A percentile compares a stretch with the other conserved stretches of the same genome.
phyloP scores from a whole-genome alignment of 306 rosid genomes.

The Vicia faba region DNA sequence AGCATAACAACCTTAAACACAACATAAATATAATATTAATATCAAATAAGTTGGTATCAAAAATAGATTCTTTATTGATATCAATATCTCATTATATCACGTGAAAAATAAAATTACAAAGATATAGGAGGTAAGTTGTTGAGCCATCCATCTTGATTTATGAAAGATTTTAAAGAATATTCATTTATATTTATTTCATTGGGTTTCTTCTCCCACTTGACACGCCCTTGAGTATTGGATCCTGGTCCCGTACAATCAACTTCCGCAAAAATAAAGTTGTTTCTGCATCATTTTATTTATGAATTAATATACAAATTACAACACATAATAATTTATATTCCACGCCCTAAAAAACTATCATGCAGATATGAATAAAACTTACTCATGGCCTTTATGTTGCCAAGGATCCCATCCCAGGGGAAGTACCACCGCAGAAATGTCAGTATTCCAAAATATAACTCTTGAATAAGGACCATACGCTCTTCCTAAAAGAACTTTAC shows the following conservation, averaged over 20 bases:
- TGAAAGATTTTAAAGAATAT: neutral
- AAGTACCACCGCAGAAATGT: neutral
- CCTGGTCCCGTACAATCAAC: neutral
- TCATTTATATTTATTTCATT: neutral
- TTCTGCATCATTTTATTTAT: neutral
- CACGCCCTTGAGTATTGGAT: neutral
- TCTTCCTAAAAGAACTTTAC: neutral
- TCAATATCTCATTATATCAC: too few relatives aligned
- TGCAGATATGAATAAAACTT: neutral
- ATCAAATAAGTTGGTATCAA: too few relatives aligned
- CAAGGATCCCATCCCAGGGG: neutral
- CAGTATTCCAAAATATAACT: neutral
- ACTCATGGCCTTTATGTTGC: neutral
- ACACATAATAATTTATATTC: neutral
- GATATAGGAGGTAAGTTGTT: neutral
- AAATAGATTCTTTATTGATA: too few relatives aligned
- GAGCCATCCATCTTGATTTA: constrained; percentile 3
- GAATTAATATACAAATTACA: neutral
- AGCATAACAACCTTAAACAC: too few relatives aligned
- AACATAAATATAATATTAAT: too few relatives aligned
- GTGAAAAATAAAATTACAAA: neutral
- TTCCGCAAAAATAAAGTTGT: neutral
- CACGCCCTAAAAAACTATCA: too few relatives aligned
- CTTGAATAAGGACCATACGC: neutral
- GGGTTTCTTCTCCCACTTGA: neutral